Conservation (phyloP, 805 yeast species). For the Cyberlindnera euphorbiiphila region DNA sequence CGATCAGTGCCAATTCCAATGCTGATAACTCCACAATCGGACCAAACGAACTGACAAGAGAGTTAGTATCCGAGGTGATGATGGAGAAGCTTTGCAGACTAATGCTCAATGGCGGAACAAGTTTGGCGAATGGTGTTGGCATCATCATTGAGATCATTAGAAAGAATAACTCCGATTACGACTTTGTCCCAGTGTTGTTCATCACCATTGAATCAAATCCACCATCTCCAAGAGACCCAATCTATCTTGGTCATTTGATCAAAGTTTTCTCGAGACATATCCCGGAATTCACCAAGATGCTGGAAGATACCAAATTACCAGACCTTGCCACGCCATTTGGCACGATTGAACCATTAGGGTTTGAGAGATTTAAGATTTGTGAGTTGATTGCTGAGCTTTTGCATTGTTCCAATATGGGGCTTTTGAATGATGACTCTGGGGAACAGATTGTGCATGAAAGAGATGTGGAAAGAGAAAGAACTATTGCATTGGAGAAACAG, state of each 20-base stretch:
- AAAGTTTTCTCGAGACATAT: slow-evolving; percentile 71
- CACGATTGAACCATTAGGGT: slow-evolving; percentile 71
- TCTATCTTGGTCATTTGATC: slow-evolving; percentile 84
- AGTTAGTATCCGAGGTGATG: slow-evolving; percentile 73
- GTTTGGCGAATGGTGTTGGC: slow-evolving; percentile 91
- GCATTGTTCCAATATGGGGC: slow-evolving; percentile 96
- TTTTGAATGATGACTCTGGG: slow-evolving; percentile 74
- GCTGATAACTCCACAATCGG: slow-evolving; percentile 90
- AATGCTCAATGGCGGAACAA: slow-evolving; percentile 82
- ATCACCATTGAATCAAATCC: slow-evolving; percentile 86
- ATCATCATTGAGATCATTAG: slow-evolving; percentile 91
- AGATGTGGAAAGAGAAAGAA: slow-evolving; percentile 59
- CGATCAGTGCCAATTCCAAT: slow-evolving; percentile 89
- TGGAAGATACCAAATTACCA: slow-evolving; percentile 37
- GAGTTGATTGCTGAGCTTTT: slow-evolving; percentile 91
- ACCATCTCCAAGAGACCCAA: slow-evolving; percentile 89
- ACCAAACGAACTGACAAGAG: slow-evolving; percentile 90
- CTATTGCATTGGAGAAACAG: slow-evolving; percentile 34
- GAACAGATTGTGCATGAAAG: slow-evolving; percentile 64
- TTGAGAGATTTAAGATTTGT: slow-evolving; percentile 84
- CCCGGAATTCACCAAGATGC: slow-evolving; percentile 61
- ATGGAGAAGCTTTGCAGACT: slow-evolving; percentile 64
- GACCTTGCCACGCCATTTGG: slow-evolving; percentile 62
- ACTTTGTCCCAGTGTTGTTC: slow-evolving; percentile 77
- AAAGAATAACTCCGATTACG: slow-evolving; percentile 95